Percentiles rank a stretch among this genome's conserved stretches.
Conservation (phyloP, 2,329 filamentous ascomycete genomes). For the Blastomyces silverae region DNA sequence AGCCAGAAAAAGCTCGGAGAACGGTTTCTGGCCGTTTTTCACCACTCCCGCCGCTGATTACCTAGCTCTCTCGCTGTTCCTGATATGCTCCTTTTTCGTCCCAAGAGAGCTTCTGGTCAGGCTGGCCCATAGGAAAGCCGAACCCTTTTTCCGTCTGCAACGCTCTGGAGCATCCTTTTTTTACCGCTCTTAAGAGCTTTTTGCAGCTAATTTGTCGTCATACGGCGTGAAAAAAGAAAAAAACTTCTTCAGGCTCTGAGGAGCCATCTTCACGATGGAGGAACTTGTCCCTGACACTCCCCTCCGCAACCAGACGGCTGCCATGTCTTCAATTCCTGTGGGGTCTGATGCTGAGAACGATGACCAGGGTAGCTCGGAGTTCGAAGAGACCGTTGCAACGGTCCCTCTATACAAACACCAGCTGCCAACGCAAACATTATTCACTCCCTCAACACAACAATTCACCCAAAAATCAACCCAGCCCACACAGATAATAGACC, state of each 20-base stretch:
- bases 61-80: background rate
- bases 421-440: conserved; percentile 29
- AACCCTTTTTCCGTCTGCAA: background rate
- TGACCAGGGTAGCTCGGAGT: conserved; percentile 25
- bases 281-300: conserved; percentile 40
- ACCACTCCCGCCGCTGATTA: background rate
- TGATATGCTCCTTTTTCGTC: background rate
- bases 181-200: background rate
- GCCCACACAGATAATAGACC: conserved; percentile 54
- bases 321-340: conserved; percentile 23
- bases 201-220: background rate
- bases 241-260: background rate
- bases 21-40: background rate
- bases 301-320: conserved; percentile 30
- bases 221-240: background rate
- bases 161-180: background rate
- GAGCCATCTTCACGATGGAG: conserved; percentile 29
- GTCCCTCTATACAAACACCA: conserved; percentile 34
- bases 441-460: conserved; percentile 46
- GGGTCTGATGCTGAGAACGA: conserved; percentile 25
- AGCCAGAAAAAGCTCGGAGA: background rate
- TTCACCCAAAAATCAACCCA: conserved; percentile 50
- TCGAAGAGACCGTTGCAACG: conserved; percentile 46
- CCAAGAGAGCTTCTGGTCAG: background rate
- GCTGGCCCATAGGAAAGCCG: background rate